Conservation (phyloP, 1,284 basidiomycete genomes). For the Coniferiporia sulphurascens region DNA sequence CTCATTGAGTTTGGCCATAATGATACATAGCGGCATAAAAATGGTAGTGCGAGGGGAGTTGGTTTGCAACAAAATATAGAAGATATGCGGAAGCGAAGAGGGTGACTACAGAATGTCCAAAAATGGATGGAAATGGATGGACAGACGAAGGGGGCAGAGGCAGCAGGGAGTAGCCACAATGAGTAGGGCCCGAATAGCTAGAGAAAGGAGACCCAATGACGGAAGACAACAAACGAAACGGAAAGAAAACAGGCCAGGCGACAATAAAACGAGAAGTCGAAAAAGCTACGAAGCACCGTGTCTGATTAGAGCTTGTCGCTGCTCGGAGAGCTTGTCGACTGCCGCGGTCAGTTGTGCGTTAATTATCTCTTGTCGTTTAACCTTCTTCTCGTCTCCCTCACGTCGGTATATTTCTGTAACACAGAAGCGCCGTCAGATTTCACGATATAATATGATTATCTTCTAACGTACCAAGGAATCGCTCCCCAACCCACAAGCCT, state of each 20-base stretch:
- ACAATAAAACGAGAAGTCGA: neutral
- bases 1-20: neutral
- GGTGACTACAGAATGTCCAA: neutral
- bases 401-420: constrained; percentile 49
- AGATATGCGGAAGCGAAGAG: neutral
- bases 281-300: neutral
- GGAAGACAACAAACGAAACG: too few relatives aligned
- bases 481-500: constrained; percentile 66
- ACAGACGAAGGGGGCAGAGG: neutral
- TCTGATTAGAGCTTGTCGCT: neutral
- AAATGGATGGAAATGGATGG: neutral
- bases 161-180: too few relatives aligned
- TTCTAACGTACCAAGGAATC: constrained; percentile 49
- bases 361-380: constrained; percentile 33
- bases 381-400: constrained; percentile 42
- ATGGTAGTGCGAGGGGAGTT: neutral
- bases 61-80: neutral
- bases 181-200: too few relatives aligned
- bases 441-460: neutral
- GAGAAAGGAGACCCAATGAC: too few relatives aligned
- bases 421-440: neutral
- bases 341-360: constrained; percentile 28
- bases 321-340: constrained; percentile 3
- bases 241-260: neutral
- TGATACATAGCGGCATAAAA: neutral